Conservation (phyloP, 768 basidiomycete genomes). For the Podaxis rugospora region DNA sequence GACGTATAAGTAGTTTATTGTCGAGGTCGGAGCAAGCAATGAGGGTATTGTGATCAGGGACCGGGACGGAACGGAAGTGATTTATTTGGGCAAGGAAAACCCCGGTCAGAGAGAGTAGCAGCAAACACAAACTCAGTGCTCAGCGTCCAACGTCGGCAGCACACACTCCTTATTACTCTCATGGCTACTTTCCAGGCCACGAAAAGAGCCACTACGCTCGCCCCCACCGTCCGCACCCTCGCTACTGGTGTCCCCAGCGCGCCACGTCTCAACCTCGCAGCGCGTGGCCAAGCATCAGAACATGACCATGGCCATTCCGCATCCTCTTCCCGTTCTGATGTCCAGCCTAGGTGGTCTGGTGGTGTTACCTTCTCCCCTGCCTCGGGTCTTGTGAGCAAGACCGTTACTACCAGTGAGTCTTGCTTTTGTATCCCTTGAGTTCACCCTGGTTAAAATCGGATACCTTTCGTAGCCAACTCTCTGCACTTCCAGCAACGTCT, state of each 20-base stretch:
- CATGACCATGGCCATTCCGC: constrained; percentile 50
- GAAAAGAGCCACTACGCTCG: constrained; percentile 79
- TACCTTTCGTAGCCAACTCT: constrained; percentile 38
- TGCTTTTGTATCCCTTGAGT: constrained; percentile 6
- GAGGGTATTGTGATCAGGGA: constrained; percentile 10
- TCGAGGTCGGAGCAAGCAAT: not conserved
- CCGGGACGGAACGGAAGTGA: constrained; percentile 41
- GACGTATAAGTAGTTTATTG: not conserved
- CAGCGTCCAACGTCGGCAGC: constrained; percentile 18
- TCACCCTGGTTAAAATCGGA: constrained; percentile 6
- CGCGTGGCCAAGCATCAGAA: constrained; percentile 59
- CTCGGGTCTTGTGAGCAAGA: constrained; percentile 60
- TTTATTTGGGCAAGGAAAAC: constrained; percentile 25
- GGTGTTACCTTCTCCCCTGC: constrained; percentile 43
- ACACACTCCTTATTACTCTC: constrained; percentile 23
- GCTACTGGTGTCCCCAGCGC: constrained; percentile 78
- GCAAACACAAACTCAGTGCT: constrained; percentile 18
- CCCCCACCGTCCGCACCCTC: constrained; percentile 76
- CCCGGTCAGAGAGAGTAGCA: constrained; percentile 22
- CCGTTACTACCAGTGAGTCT: constrained; percentile 56
- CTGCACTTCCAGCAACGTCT: constrained; percentile 60
- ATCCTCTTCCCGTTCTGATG: constrained; percentile 54
- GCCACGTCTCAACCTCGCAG: constrained; percentile 69
- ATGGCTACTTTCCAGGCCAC: constrained; percentile 72
- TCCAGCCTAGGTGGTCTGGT: constrained; percentile 58